Base-by-base conservation (phyloP, 768 basidiomycete genomes). In the Mycena albidolilacea region DNA sequence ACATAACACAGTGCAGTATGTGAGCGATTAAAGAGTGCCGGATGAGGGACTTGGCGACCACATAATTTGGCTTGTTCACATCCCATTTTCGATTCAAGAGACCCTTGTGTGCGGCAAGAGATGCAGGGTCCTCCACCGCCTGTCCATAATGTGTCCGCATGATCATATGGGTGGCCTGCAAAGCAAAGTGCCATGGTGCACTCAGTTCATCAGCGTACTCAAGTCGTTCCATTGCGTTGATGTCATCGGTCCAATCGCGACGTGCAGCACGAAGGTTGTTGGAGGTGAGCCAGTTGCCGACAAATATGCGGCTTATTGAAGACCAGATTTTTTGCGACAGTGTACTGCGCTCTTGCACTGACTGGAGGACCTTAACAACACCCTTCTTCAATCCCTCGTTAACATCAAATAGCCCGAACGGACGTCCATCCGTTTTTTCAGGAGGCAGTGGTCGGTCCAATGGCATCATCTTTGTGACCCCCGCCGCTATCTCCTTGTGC, bases 271-370 rank as follows among this genome's bases (percentile, higher is more conserved):
- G 52, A 10, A 74, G 50, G 43, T 74, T 74, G 44, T 67, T 74
- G 1, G 74, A 44, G 7, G 78, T 70, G 0, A 78, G 70, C 72
- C 70, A 77, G 59, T 78, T 75, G 3, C 77, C 77, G 8, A 64
- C 55, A 12, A 67, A 52, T 41, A 76, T 77, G 14, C 67, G 57
- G 7, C 48, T 48, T 9, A 64, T 63, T 11, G 44, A 61, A 4
- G 75, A 44, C 76, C 74, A 77, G n/a, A 64, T 64, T 14, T 60
- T 70, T 37, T 77, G 60, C 6, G 67, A 63, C 2, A 77, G 48
- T 8, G 55, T 64, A 12, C 64, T 67, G 8, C 48, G 41, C 54
- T 74, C 60, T n/a, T 71, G 77, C 9, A 76, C 57, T 3, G 19
- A 48, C 46, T 76, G 52, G 9, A 74, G 30, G 30, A 30, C 30